Conservation (phyloP, 345 rosid genomes). For the Linum tenue region DNA sequence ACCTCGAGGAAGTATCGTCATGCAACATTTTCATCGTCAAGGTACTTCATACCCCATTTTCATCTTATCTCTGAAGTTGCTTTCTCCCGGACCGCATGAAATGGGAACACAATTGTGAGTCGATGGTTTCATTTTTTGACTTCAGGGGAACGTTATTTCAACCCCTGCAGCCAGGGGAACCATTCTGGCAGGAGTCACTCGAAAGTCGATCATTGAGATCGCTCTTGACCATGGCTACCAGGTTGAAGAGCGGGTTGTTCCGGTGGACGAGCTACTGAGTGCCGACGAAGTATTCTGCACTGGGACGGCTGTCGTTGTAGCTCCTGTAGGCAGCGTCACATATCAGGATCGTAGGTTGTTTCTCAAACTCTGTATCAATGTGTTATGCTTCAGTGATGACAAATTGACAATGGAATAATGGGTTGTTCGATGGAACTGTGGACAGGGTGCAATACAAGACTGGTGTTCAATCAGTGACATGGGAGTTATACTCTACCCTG, state of each 20-base stretch:
- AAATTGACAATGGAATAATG: neutral
- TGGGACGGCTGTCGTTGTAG: constrained; percentile 49
- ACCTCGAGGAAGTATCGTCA: constrained; percentile 80
- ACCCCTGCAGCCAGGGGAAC: constrained; percentile 32
- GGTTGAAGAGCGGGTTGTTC: constrained; percentile 35
- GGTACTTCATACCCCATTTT: constrained; percentile 23
- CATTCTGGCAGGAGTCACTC: constrained; percentile 33
- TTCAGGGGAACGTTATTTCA: constrained; percentile 25
- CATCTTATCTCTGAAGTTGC: no score
- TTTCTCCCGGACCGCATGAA: no score
- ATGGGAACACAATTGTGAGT: no score
- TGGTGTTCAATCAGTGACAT: constrained; percentile 1
- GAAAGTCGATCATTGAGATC: constrained; percentile 31
- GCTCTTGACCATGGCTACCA: constrained; percentile 34
- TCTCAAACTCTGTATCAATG: constrained; percentile 19
- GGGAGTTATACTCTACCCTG: constrained; percentile 15
- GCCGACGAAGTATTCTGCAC: constrained; percentile 56
- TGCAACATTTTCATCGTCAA: constrained; percentile 73
- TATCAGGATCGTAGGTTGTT: constrained; percentile 33
- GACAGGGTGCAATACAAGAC: constrained; percentile 17
- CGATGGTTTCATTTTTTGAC: neutral
- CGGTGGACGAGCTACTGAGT: constrained; percentile 31
- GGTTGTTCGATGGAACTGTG: neutral
- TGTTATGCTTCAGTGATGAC: constrained; percentile 3
- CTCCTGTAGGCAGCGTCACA: constrained; percentile 37